These are phyloP conservation scores for Helicostylum pulchrum DNA, from an alignment of 192 early-diverging fungal species.

Conservation along the genomic window DNA sequence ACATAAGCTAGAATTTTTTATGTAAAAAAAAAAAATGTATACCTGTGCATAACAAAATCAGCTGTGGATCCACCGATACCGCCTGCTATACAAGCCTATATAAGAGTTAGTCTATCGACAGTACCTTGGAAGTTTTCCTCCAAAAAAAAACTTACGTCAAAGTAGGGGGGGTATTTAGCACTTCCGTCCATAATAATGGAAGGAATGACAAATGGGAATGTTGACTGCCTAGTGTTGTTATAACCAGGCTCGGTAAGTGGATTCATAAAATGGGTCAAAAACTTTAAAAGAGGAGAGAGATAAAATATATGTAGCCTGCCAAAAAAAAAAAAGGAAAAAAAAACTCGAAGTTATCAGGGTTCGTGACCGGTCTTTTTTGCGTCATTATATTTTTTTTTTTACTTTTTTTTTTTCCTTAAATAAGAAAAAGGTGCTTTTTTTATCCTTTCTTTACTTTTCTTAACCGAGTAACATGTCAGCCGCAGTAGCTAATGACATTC, in stretches of 20 bases:
- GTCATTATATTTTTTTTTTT: too few species aligned
- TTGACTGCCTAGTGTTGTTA: neutral
- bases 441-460: too few species aligned
- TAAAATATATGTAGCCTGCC: too few species aligned
- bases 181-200: conserved; percentile 1
- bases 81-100: conserved; percentile 47
- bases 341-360: too few species aligned
- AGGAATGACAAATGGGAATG: conserved; percentile 6
- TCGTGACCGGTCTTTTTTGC: too few species aligned
- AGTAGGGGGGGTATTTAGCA: conserved; percentile 24
- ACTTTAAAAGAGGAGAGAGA: too few species aligned
- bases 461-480: neutral
- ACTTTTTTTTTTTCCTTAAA: too few species aligned
- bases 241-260: too few species aligned
- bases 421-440: too few species aligned
- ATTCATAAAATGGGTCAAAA: too few species aligned
- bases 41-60: conserved; percentile 60
- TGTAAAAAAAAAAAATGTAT: conserved; percentile 8
- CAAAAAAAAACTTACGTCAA: conserved; percentile 23
- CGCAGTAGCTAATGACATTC: neutral
- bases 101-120: neutral
- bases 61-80: conserved; percentile 52
- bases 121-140: neutral
- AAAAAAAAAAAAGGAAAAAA: too few species aligned
- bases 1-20: neutral